These are phyloP conservation scores for Neurospora intermedia DNA, from an alignment of 495 filamentous ascomycete species.

Conservation along the genomic window DNA sequence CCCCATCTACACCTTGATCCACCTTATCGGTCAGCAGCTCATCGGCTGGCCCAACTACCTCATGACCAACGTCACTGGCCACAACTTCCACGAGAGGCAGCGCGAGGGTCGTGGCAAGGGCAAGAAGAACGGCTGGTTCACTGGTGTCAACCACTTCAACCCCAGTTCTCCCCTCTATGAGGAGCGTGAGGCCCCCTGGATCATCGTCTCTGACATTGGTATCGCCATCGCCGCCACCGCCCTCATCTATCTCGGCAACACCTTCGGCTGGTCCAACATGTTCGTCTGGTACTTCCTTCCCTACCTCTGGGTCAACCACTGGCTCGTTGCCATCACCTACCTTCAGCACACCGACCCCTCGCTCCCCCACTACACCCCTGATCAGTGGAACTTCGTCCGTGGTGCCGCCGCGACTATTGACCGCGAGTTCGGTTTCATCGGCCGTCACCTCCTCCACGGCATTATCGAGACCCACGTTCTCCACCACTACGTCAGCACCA, in stretches of 20 bases:
- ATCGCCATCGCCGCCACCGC: slow-evolving; percentile 45
- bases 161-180: slow-evolving; percentile 84
- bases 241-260: slow-evolving; percentile 52
- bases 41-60: slow-evolving; percentile 87
- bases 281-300: slow-evolving; percentile 89
- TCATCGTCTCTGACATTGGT: slow-evolving; percentile 76
- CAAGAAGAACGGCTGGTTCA: slow-evolving; percentile 71
- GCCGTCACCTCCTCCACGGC: slow-evolving; percentile 75
- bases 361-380: slow-evolving; percentile 70
- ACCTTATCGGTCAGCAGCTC: slow-evolving; percentile 73
- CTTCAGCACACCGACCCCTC: slow-evolving; percentile 84
- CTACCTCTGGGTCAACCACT: slow-evolving; percentile 98
- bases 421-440: slow-evolving; percentile 82
- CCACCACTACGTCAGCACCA: slow-evolving; percentile 76
- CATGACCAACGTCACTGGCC: slow-evolving; percentile 80
- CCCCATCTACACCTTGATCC: slow-evolving; percentile 65
- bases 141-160: slow-evolving; percentile 90
- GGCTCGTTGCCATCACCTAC: slow-evolving; percentile 81
- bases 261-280: slow-evolving; percentile 75
- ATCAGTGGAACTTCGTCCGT: slow-evolving; percentile 75
- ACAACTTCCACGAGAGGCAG: slow-evolving; percentile 78
- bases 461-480: slow-evolving; percentile 90
- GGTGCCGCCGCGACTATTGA: slow-evolving; percentile 83
- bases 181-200: slow-evolving; percentile 72
- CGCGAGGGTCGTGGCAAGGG: slow-evolving; percentile 80